Base-by-base conservation (phyloP, 2,329 filamentous ascomycete genomes). In the Aspergillus viridinutans region DNA sequence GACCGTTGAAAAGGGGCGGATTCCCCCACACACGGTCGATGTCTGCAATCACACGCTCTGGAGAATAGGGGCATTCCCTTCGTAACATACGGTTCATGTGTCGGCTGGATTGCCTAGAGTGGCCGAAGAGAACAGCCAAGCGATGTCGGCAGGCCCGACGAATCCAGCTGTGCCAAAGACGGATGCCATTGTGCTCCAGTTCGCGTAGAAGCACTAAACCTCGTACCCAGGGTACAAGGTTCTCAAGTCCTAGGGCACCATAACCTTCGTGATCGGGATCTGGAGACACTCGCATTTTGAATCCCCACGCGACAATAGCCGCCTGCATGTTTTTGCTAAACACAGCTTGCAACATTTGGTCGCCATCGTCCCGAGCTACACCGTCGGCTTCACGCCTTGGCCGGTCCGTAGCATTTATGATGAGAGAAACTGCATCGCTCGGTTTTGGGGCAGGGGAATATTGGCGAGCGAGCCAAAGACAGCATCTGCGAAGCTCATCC, bases 291-390 rank as follows among this genome's bases (percentile, higher is more conserved):
- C 66, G 64, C 43, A 66, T 60, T 47, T 58, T 72, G 63, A 83
- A 82, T 1, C 80, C 78, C 80, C 80, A 83, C 49, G 74, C 68
- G 12, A 83, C 71, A 42, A 83, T 74, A 10, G 77, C 76, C 50
- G 71, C 70, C 66, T 82, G 80, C 57, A 80, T 71, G 4, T 67
- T 59, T 1, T 63, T 61, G 21, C 66, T 68, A 59, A 83, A 83
- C 14, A 83, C 71, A 2, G 66, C 66, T 17, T 66, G 65, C 3
- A 81, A 69, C 38, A 70, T 62, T 12, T 61, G 60, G 35, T 62
- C 56, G 29, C 66, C 64, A n/a, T 58, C 60, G n/a, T 45, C 52
- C 14, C 50, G 53, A 14, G 32, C 26, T 50, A 35, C 23, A 4
- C n/a, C 42, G 14, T 9, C 25, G 4, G 9, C 43, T 17, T 48